Conservation (phyloP, 768 basidiomycete genomes). For the Boletellus sp. region DNA sequence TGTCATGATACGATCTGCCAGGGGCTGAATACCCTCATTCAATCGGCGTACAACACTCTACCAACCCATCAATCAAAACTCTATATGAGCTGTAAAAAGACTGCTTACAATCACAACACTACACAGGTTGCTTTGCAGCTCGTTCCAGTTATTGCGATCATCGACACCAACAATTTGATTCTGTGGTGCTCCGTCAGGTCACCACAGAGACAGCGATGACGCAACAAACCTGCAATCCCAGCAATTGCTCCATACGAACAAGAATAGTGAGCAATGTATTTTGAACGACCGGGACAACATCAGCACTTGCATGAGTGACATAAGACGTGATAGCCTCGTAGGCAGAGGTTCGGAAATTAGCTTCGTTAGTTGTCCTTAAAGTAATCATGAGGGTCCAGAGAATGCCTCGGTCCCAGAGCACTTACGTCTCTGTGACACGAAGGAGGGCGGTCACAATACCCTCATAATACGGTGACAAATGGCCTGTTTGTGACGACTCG, state of each 20-base stretch:
- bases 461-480: conserved; percentile 87
- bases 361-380: conserved; percentile 73
- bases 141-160: conserved; percentile 98
- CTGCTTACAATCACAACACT: conserved; percentile 76
- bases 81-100: not conserved
- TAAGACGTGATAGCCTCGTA: conserved; percentile 94
- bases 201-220: not conserved
- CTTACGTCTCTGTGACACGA: conserved; percentile 82
- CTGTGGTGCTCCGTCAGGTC: conserved; percentile 33
- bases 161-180: conserved; percentile 93
- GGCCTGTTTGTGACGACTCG: conserved; percentile 49
- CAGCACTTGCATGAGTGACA: conserved; percentile 73
- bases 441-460: conserved; percentile 82
- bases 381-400: conserved; percentile 10
- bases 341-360: conserved; percentile 90
- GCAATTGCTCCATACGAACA: conserved; percentile 84
- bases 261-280: conserved; percentile 79
- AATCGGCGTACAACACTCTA: conserved; percentile 87
- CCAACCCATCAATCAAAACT: conserved; percentile 2
- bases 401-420: conserved; percentile 5
- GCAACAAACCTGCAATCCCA: conserved; percentile 69
- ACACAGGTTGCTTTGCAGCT: conserved; percentile 93
- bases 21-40: conserved; percentile 73
- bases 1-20: conserved; percentile 95
- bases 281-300: conserved; percentile 77